A percentile compares a stretch with the other conserved stretches of the same genome.
Conservation (phyloP, 2,329 filamentous ascomycete genomes). For the Lasiodiplodia gonubiensis region DNA sequence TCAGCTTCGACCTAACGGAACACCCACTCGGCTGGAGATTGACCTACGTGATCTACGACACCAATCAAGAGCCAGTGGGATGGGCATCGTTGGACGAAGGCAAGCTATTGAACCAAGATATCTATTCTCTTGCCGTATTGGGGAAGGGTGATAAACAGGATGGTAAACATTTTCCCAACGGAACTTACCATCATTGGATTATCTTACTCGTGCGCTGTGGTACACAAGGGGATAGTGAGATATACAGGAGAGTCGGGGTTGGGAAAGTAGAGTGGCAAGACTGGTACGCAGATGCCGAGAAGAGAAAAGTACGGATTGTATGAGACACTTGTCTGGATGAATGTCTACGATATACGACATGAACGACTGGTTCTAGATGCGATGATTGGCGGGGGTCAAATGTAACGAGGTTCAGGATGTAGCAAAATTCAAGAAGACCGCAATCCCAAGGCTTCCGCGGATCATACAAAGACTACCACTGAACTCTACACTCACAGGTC, state of each 20-base stretch:
- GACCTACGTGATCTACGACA: conserved; percentile 8
- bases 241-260: conserved; percentile 32
- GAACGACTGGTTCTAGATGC: neutral
- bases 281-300: conserved; percentile 28
- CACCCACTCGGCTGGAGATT: conserved; percentile 14
- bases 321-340: neutral
- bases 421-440: neutral
- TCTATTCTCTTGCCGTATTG: conserved; percentile 32
- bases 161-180: conserved; percentile 2
- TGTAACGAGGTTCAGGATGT: neutral
- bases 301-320: neutral
- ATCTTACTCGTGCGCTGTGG: conserved; percentile 29
- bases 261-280: conserved; percentile 28
- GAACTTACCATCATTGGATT: conserved; percentile 29
- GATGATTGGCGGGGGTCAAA: neutral
- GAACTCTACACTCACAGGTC: too few relatives aligned
- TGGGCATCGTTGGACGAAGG: conserved; percentile 33
- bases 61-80: conserved; percentile 27
- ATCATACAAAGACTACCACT: too few relatives aligned
- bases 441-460: neutral
- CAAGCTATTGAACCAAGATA: neutral
- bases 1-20: conserved; percentile 20
- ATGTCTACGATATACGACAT: neutral
- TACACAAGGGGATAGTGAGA: neutral
- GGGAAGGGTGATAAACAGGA: conserved; percentile 22